phyloP scores from a whole-genome alignment of 495 filamentous ascomycete genomes.

The Penicillium tannophilum region DNA sequence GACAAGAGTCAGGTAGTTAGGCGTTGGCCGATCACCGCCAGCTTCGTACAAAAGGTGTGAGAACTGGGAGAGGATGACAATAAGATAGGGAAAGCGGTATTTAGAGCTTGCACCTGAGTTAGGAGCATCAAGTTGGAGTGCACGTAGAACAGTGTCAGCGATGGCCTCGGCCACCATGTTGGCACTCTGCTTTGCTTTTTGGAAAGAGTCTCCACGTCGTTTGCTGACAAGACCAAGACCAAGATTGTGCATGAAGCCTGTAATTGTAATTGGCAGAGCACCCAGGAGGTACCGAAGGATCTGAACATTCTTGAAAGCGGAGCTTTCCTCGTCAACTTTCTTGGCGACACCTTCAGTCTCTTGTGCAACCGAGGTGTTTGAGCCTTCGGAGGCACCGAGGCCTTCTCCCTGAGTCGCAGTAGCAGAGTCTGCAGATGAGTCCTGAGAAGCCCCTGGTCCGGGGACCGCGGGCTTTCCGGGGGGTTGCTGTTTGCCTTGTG shows the following conservation, averaged over 20 bases:
- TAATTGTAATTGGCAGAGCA: slow-evolving; percentile 68
- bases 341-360: slow-evolving; percentile 40
- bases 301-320: slow-evolving; percentile 75
- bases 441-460: slow-evolving; percentile 27
- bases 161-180: slow-evolving; percentile 75
- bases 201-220: slow-evolving; percentile 62
- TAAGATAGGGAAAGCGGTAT: slow-evolving; percentile 72
- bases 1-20: slow-evolving; percentile 75
- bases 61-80: slow-evolving; percentile 74
- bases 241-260: slow-evolving; percentile 76
- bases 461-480: slow-evolving; percentile 47
- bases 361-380: slow-evolving; percentile 29
- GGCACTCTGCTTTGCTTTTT: slow-evolving; percentile 68
- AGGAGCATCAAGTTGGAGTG: slow-evolving; percentile 56
- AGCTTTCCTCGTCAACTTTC: slow-evolving; percentile 48
- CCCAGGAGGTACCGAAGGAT: slow-evolving; percentile 75
- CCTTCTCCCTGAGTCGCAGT: slow-evolving; percentile 23
- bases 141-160: slow-evolving; percentile 67
- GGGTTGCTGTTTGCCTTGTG: slow-evolving; percentile 60
- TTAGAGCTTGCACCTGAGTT: slow-evolving; percentile 44
- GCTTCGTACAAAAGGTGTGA: slow-evolving; percentile 78
- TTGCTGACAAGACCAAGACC: slow-evolving; percentile 78
- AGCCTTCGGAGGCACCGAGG: slow-evolving; percentile 23
- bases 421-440: slow-evolving; percentile 14
- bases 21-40: slow-evolving; percentile 56